These are phyloP conservation scores for Castanea sativa DNA, from an alignment of 306 rosid species.

Conservation along the genomic window DNA sequence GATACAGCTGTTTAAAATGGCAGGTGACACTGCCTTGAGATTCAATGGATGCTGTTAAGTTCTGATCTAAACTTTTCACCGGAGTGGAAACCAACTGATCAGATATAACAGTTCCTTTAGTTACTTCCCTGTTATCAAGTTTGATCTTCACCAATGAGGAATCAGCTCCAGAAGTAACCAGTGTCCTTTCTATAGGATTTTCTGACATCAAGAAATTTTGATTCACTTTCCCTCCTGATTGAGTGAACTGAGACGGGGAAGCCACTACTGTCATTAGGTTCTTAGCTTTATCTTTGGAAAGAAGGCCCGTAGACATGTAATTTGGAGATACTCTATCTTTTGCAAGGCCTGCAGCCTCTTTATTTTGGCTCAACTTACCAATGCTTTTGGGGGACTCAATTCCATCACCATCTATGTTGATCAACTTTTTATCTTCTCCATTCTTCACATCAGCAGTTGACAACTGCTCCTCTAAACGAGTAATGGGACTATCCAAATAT, in stretches of 20 bases:
- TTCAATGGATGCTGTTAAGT: conserved; percentile 25
- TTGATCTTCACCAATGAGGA: conserved; percentile 16
- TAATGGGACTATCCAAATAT: conserved; percentile 34
- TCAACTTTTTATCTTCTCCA: conserved; percentile 30
- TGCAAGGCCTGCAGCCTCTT: conserved; percentile 24
- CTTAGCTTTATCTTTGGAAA: conserved; percentile 20
- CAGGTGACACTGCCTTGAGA: conserved; percentile 21
- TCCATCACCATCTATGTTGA: conserved; percentile 29
- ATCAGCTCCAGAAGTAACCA: conserved; percentile 20
- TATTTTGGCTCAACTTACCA: conserved; percentile 34
- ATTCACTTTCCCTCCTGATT: conserved; percentile 26
- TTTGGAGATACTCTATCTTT: conserved; percentile 23
- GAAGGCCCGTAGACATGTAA: conserved; percentile 20
- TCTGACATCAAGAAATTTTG: conserved; percentile 28
- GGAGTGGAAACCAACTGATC: conserved; percentile 34
- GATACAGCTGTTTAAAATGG: conserved; percentile 32
- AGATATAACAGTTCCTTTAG: conserved; percentile 6
- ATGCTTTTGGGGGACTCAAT: conserved; percentile 25
- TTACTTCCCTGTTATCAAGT: conserved; percentile 19
- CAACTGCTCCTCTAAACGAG: conserved; percentile 39
- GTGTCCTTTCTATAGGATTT: conserved; percentile 9
- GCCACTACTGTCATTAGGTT: conserved; percentile 17
- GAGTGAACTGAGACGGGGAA: conserved; percentile 37
- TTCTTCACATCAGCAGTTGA: conserved; percentile 29
- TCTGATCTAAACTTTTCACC: conserved; percentile 22